A percentile compares a stretch with the other conserved stretches of the same genome.
Evolutionary conservation across 1,284 basidiomycete genomes (phyloP).

Genomic region (Ustilago sp.): DNA sequence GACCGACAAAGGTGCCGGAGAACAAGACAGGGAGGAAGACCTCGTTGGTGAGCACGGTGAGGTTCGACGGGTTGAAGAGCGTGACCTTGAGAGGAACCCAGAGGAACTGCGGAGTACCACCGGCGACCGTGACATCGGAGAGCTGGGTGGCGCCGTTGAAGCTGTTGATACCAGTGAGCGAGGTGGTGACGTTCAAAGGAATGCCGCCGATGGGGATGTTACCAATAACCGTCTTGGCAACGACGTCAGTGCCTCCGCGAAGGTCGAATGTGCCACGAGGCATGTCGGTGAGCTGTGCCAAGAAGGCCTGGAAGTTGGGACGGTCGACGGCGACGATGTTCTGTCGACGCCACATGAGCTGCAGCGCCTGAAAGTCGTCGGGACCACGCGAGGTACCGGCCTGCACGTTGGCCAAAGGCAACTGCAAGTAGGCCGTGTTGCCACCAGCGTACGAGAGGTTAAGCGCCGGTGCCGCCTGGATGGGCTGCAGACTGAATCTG

Average conservation of each 20-base stretch:
- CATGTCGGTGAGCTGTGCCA: slow-evolving; percentile 75
- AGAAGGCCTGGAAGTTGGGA: slow-evolving; percentile 75
- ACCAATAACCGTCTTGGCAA: slow-evolving; percentile 77
- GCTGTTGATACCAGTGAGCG: slow-evolving; percentile 72
- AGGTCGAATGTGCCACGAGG: slow-evolving; percentile 73
- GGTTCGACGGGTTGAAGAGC: slow-evolving; percentile 69
- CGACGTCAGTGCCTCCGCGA: slow-evolving; percentile 76
- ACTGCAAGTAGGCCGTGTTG: slow-evolving; percentile 76
- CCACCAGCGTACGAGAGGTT: slow-evolving; percentile 73
- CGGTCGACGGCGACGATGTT: slow-evolving; percentile 75
- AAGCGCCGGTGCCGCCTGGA: slow-evolving; percentile 75
- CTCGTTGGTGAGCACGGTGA: slow-evolving; percentile 76
- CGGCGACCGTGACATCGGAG: slow-evolving; percentile 69
- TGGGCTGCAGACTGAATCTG: slow-evolving; percentile 79
- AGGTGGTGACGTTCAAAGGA: slow-evolving; percentile 75
- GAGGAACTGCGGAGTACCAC: slow-evolving; percentile 49
- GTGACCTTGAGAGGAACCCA: slow-evolving; percentile 44
- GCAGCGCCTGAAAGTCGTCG: slow-evolving; percentile 72
- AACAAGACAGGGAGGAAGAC: slow-evolving; percentile 76
- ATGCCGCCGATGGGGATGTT: slow-evolving; percentile 78
- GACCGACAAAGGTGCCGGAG: slow-evolving; percentile 72
- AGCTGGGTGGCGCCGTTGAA: slow-evolving; percentile 69
- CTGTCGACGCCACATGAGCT: slow-evolving; percentile 73
- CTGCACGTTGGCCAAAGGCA: slow-evolving; percentile 73
- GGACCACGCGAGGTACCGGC: slow-evolving; percentile 80